Conservation (phyloP, 1,284 basidiomycete species). For the Neolentinus lepideus region DNA sequence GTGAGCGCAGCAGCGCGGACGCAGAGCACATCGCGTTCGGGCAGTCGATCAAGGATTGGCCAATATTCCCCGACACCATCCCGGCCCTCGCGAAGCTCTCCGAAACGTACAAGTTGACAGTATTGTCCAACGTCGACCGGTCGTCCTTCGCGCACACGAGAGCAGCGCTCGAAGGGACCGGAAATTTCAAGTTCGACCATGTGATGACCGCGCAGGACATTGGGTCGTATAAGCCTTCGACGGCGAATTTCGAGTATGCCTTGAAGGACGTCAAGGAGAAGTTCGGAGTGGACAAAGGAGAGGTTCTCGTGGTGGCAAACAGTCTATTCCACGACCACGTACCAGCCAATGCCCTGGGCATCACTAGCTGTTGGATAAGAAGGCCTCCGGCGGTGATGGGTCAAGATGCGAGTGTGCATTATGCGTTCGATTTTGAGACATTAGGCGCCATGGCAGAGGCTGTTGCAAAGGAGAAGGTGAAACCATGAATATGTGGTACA, state of each 20-base stretch:
- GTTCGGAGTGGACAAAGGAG: slow-evolving; percentile 34
- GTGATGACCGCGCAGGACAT: slow-evolving; percentile 64
- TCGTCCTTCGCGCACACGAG: slow-evolving; percentile 55
- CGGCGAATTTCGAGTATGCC: slow-evolving; percentile 45
- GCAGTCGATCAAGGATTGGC: slow-evolving; percentile 52
- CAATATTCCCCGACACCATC: slow-evolving; percentile 58
- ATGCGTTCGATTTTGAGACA: slow-evolving; percentile 43
- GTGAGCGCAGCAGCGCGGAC: slow-evolving; percentile 10
- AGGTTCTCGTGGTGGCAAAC: slow-evolving; percentile 51
- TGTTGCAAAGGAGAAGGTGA: slow-evolving; percentile 30
- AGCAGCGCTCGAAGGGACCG: slow-evolving; percentile 37
- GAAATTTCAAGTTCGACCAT: slow-evolving; percentile 49
- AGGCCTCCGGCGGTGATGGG: slow-evolving; percentile 34
- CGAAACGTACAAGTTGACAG: slow-evolving; percentile 56
- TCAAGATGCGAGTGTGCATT: slow-evolving; percentile 23
- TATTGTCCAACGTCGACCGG: slow-evolving; percentile 70
- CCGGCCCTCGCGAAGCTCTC: slow-evolving; percentile 52
- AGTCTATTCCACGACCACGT: slow-evolving; percentile 53
- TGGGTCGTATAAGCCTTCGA: slow-evolving; percentile 61
- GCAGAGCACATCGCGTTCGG: slow-evolving; percentile 34
- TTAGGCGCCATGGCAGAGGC: slow-evolving; percentile 49
- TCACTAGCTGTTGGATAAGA: slow-evolving; percentile 59
- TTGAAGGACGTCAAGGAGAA: slow-evolving; percentile 39
- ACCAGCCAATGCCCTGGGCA: slow-evolving; percentile 41
- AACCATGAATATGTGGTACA: background rate